These are phyloP conservation scores for Apophysomyces ossiformis DNA, from an alignment of 371 early-diverging fungal genomes.

Conservation along the genomic window DNA sequence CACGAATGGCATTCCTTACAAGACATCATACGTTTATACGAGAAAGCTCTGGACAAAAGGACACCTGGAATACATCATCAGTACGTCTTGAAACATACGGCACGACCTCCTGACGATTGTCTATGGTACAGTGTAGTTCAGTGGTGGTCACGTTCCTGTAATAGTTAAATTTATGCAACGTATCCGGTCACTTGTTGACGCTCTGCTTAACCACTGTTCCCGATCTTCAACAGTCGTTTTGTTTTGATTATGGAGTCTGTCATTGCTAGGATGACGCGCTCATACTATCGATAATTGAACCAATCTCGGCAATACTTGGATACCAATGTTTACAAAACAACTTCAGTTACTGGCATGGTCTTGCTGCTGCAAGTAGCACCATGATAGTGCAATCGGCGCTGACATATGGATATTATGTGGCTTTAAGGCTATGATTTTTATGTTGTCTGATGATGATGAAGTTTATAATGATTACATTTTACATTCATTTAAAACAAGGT, in stretches of 20 bases:
- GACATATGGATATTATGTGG: too few relatives aligned
- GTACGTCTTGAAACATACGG: neutral
- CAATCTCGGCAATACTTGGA: too few relatives aligned
- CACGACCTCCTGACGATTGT: neutral
- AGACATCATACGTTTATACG: neutral
- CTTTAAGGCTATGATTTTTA: neutral
- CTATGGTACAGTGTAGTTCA: conserved; percentile 1
- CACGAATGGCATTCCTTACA: neutral
- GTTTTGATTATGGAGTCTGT: too few relatives aligned
- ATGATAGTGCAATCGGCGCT: too few relatives aligned
- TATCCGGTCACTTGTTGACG: neutral
- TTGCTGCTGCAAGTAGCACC: too few relatives aligned
- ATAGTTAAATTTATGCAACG: neutral
- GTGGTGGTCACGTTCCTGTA: neutral
- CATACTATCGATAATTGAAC: too few relatives aligned
- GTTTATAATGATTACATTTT: conserved; percentile 2
- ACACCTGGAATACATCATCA: conserved; percentile 1
- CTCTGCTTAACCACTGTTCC: neutral
- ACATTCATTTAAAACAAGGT: conserved; percentile 70
- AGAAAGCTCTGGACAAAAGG: neutral
- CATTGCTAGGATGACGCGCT: too few relatives aligned
- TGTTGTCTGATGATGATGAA: neutral
- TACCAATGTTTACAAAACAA: too few relatives aligned
- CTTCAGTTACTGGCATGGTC: too few relatives aligned
- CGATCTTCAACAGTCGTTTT: too few relatives aligned